Conservation (phyloP, 1,284 basidiomycete genomes). For the Ceraceosorus bombacis region DNA sequence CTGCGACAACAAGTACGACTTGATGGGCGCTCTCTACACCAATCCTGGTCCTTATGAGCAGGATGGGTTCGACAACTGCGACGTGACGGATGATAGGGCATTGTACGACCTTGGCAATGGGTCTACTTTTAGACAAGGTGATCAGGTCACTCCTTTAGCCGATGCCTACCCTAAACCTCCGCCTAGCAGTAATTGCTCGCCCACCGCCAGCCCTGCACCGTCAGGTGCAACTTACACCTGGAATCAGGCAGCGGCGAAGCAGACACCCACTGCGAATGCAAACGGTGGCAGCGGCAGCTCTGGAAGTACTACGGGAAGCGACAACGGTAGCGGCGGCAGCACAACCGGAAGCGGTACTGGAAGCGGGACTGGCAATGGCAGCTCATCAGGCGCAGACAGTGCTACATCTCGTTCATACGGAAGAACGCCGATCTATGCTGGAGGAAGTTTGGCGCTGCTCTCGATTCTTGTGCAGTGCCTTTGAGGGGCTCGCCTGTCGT, state of each 20-base stretch:
- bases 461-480: too few species aligned
- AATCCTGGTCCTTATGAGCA: constrained; percentile 29
- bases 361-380: too few species aligned
- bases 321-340: too few species aligned
- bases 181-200: constrained; percentile 23
- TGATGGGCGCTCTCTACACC: constrained; percentile 35
- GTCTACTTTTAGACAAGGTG: constrained; percentile 36
- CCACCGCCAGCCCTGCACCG: constrained; percentile 15
- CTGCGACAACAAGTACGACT: constrained; percentile 23
- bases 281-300: too few species aligned
- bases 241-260: constrained; percentile 20
- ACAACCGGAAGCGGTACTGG: too few species aligned
- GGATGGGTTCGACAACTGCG: constrained; percentile 29
- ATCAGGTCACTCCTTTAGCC: constrained; percentile 24
- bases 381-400: too few species aligned
- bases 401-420: too few species aligned
- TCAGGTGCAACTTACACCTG: constrained; percentile 40
- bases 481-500: too few species aligned
- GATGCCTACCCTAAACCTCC: constrained; percentile 33
- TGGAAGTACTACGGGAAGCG: too few species aligned
- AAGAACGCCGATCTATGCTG: too few species aligned
- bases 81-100: constrained; percentile 26
- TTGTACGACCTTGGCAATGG: constrained; percentile 35
- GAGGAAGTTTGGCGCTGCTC: too few species aligned
- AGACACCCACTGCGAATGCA: constrained; percentile 6